Evolutionary conservation across 495 filamentous ascomycete genomes (phyloP), one percentile per base, ranked within the genome.

Genomic region (Xylaria flabelliformis): DNA sequence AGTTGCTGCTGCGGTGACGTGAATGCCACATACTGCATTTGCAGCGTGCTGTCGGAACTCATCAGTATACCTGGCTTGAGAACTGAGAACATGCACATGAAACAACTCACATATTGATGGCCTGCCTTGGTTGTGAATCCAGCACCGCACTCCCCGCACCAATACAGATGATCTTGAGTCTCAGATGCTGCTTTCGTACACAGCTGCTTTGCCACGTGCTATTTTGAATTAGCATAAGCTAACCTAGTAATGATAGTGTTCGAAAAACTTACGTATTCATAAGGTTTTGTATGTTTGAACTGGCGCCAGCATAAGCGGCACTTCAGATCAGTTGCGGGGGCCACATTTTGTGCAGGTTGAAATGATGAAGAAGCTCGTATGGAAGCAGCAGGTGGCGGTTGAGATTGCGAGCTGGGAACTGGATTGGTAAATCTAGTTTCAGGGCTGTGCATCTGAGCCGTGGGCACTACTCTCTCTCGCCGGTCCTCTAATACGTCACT

Each of bases 401-500:
- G 55, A 34, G 66, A 4, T 42, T 74, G 71, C 13, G 24, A 36
- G 29, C 36, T 65, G 12, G 56, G 41, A 5, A 24, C 8, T 34
- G 64, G 8, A 17, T 13, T 71, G 56, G 42, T 42, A 53, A 62
- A 64, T 17, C 51, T 34, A 29, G 63, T 58, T 39, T 68, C 55
- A 24, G 70, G 74, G 32, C 24, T 63, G 9, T 17, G 56, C 56
- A 74, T 56, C 39, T 69, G 74, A 26, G 55, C 67, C 24, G 71
- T 63, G 34, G 73, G 76, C 19, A 77, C 71, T 34, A 79, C 63
- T 36, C 63, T 46, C 50, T 69, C 72, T 32, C 67, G 78, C 34
- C 76, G 72, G 10, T 83, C 79, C 41, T 84, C 80, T 39, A 86
- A 71, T 8, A 83, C 71, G 51, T 87, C 85, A 42, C 74, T 75